Evolutionary conservation across 805 yeast genomes (phyloP).

Genomic region (Cyberlindnera sargentensis): DNA sequence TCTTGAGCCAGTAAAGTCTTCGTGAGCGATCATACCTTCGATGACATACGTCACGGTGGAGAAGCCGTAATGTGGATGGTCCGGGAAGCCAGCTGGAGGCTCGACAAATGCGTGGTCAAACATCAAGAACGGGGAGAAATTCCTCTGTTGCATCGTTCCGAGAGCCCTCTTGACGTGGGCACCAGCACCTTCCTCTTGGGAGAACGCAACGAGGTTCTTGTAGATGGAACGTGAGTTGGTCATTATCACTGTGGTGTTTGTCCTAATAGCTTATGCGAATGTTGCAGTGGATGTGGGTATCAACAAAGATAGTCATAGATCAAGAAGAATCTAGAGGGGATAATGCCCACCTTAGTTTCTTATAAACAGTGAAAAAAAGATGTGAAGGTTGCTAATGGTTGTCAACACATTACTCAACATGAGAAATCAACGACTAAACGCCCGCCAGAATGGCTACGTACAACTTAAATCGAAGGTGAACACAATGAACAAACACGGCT

Average conservation of each 20-base stretch:
- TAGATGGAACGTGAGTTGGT: conserved; percentile 37
- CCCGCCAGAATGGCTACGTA: no score
- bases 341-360: no score
- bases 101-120: conserved; percentile 68
- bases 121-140: conserved; percentile 77
- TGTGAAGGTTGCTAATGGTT: no score
- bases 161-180: conserved; percentile 78
- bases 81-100: conserved; percentile 71
- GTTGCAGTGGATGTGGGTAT: no score
- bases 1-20: conserved; percentile 80
- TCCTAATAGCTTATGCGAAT: no score
- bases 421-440: no score
- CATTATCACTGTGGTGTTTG: conserved; percentile 8
- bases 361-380: no score
- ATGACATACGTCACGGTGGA: conserved; percentile 69
- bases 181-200: conserved; percentile 84
- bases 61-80: conserved; percentile 79
- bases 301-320: no score
- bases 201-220: conserved; percentile 49
- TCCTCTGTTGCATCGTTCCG: conserved; percentile 60
- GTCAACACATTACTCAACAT: no score
- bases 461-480: no score
- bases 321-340: no score
- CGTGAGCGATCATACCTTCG: conserved; percentile 68
- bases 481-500: no score